Evolutionary conservation across 2,329 filamentous ascomycete species (phyloP), one percentile per base, ranked within the genome.

Genomic region (Cercospora janseana): DNA sequence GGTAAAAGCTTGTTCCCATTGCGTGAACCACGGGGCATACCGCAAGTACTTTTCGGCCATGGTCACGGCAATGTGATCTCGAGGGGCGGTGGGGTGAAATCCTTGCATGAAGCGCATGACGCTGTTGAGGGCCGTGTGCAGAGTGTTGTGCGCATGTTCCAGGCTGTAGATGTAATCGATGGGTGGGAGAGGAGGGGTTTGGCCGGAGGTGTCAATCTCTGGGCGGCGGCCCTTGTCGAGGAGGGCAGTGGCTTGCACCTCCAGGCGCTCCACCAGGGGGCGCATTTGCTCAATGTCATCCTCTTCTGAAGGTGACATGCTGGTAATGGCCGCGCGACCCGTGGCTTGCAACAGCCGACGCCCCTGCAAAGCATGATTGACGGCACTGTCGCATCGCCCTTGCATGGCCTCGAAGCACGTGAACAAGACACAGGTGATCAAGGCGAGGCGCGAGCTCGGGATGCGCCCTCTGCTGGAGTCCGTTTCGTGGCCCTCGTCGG

Each of bases 331-430:
- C 3, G 54, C 49, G 16, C 56, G 49, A 21, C 51, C 55, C 10
- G 56, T 60, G 6, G 61, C 56, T 46, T 66, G 60, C 12, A 66
- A 49, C 2, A 66, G 51, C 6, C 59, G 56, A 34, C 60, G 45
- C 5, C 64, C 64, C 44, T 66, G 64, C 3, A 66, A 49, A 3
- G 64, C 64, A 34, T 66, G 63, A 20, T 62, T 62, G n/a, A 66
- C 63, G 7, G 64, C 64, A 28, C 62, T 65, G 46, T 66, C 64
- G 49, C 61, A 64, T n/a, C 61, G 59, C 13, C 64, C 64, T 53
- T 66, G 64, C 61, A 66, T 62, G 6, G 64, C 59, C 49, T 67
- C 64, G 40, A 67, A 65, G 47, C 63, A 65, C 4, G 64, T 67
- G 32, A 66, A 67, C 8, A 67, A 56, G 4, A 66, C 62, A 46